phyloP scores from a whole-genome alignment of 139 green algal species.

The Astrephomene gubernaculifera region DNA sequence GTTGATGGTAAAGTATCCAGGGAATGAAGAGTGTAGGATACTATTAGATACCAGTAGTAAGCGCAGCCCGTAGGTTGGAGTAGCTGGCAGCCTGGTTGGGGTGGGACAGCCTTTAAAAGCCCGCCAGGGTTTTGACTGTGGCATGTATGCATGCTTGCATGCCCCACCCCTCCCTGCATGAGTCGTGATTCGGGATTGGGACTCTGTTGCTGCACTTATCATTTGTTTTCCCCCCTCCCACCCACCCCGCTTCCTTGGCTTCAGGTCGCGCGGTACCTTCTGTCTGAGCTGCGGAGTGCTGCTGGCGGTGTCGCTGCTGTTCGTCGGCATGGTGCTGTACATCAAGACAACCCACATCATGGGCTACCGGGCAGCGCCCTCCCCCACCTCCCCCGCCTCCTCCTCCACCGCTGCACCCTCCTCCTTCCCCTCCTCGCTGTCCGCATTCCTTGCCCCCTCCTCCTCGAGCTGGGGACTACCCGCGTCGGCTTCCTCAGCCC shows the following conservation, averaged over 20 bases:
- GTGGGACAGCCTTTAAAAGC: not conserved
- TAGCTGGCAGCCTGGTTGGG: too few relatives aligned
- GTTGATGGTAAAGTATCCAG: not conserved
- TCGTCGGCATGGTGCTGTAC: conserved; percentile 65
- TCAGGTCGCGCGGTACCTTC: conserved; percentile 49
- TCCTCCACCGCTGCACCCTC: too few relatives aligned
- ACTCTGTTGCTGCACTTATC: too few relatives aligned
- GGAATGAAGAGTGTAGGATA: not conserved
- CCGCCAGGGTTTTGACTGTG: not conserved
- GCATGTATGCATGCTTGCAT: not conserved
- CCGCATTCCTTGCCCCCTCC: too few relatives aligned
- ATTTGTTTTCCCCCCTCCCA: not conserved
- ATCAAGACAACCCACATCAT: conserved; percentile 60
- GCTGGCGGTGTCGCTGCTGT: conserved; percentile 54
- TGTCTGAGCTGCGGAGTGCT: conserved; percentile 58
- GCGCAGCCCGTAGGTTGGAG: too few relatives aligned
- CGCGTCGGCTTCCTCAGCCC: too few relatives aligned
- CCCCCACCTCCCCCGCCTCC: too few relatives aligned
- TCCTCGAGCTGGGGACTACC: too few relatives aligned
- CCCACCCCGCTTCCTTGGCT: not conserved
- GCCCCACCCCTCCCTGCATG: not conserved
- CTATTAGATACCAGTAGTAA: not conserved
- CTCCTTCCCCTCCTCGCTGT: too few relatives aligned
- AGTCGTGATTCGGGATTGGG: too few relatives aligned
- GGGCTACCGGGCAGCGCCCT: conserved; percentile 38